A percentile compares a stretch with the other conserved stretches of the same genome.
phyloP scores from a whole-genome alignment of 2,329 filamentous ascomycete genomes.

The Cytospora mali region DNA sequence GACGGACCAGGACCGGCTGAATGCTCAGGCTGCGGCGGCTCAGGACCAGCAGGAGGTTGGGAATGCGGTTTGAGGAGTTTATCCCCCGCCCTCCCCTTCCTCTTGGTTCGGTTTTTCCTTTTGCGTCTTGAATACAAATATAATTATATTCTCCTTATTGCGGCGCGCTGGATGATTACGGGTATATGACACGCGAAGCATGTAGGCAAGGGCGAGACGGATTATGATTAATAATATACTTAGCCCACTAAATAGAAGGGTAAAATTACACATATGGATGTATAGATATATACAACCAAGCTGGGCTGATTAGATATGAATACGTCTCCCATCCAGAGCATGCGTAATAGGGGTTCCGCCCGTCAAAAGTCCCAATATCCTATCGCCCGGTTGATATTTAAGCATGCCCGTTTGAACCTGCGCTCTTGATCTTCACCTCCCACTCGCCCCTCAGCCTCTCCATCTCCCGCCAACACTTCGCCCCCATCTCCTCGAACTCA shows the following conservation, averaged over 20 bases:
- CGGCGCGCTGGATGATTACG: background rate
- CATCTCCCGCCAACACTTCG: slow-evolving; percentile 68
- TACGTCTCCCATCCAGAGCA: background rate
- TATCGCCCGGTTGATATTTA: background rate
- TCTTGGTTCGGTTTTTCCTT: background rate
- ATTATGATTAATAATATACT: background rate
- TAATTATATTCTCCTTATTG: background rate
- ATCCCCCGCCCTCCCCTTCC: no score
- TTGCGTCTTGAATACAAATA: background rate
- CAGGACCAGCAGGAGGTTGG: slow-evolving; percentile 26
- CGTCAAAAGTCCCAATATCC: background rate
- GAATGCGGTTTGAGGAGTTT: background rate
- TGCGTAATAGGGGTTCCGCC: background rate
- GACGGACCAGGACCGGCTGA: slow-evolving; percentile 40
- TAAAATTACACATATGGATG: background rate
- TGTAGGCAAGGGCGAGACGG: background rate
- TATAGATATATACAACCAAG: background rate
- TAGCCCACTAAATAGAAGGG: background rate
- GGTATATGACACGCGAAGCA: background rate
- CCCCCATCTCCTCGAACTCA: slow-evolving; percentile 65
- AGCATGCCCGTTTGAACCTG: background rate
- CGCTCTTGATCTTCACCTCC: slow-evolving; percentile 52
- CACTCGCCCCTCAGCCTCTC: slow-evolving; percentile 69
- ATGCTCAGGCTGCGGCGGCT: background rate
- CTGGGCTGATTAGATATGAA: background rate